Evolutionary conservation across 2,329 filamentous ascomycete species (phyloP), one percentile per base, ranked within the genome.

Genomic region (Ceratocystis variospora): DNA sequence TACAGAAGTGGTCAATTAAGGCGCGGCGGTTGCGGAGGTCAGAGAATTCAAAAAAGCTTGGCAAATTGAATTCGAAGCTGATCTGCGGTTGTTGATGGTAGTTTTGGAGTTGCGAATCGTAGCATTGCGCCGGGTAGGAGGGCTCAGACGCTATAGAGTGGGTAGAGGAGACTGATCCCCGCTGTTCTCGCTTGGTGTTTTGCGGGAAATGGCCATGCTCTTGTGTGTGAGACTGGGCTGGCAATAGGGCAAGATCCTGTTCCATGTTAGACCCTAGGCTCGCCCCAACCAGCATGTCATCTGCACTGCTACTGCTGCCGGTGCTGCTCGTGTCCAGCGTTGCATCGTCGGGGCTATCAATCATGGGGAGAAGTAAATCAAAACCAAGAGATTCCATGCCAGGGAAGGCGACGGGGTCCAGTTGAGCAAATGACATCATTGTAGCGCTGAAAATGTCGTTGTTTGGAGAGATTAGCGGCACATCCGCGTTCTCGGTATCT

Each of bases 1-100:
- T 85, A 75, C 82, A 83, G 70, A 86, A 86, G 73, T 87, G 83
- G 69, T 83, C 81, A 12, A 87, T 77, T 28, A 86, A 74, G 1
- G 77, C 79, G 8, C 84, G 79, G 4, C 83, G 78, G 69, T 82
- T 81, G 31, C 77, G 77, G 15, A 77, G 78, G 10, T 78, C 76
- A 1, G 82, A 81, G 70, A 85, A 85, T 67, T 86, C 83, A 61
- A 77, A 76, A 70, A 84, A 86, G 1, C 75, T 75, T 0, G 83
- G 83, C 7, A 78, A 71, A 67, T 74, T 75, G 68, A 85, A 83
- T 48, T 83, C 81, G 8, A 82, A 73, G 4, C 77, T 77, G 44
- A 78, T 77, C 75, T 78, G 76, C 66, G 76, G 76, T 45, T 77
- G 72, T n/a, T 73, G 71, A 67, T 62, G 65, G 19, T 33, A 45